phyloP scores from a whole-genome alignment of 129 eudicot species.

The Smallanthus sonchifolius region DNA sequence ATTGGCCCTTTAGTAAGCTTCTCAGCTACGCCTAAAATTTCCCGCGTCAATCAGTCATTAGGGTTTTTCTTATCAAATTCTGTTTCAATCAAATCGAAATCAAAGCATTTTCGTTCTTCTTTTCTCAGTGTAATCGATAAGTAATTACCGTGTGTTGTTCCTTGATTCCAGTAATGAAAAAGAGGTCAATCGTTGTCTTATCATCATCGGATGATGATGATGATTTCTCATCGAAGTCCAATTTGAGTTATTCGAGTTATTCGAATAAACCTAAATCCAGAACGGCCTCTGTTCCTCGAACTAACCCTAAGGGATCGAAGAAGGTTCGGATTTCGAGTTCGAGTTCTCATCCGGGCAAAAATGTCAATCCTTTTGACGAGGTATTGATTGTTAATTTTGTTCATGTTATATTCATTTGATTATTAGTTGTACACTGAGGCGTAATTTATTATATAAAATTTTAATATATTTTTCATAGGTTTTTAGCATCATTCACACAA shows the following conservation, averaged over 20 bases:
- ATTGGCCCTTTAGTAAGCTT: too few species aligned
- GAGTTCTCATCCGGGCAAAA: slow-evolving; percentile 29
- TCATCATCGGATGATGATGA: slow-evolving; percentile 52
- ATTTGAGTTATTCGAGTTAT: not conserved
- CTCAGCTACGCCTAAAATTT: too few species aligned
- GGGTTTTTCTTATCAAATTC: not conserved
- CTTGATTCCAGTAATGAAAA: slow-evolving; percentile 36
- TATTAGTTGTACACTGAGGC: too few species aligned
- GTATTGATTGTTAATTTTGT: slow-evolving; percentile 3
- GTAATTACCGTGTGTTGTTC: not conserved
- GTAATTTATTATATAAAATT: too few species aligned
- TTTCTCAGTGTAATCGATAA: too few species aligned
- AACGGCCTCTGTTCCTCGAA: slow-evolving; percentile 46
- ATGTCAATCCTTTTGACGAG: slow-evolving; percentile 32
- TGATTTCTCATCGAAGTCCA: slow-evolving; percentile 19
- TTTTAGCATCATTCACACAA: too few species aligned
- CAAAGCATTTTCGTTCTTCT: not conserved
- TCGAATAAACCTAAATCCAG: slow-evolving; percentile 30
- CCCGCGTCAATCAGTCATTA: not conserved
- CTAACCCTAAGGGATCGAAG: slow-evolving; percentile 47
- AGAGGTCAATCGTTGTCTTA: slow-evolving; percentile 39
- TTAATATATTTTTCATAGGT: too few species aligned
- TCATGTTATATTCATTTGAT: not conserved
- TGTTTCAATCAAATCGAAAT: not conserved
- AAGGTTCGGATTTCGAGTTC: slow-evolving; percentile 43